Conservation (phyloP, 2,329 filamentous ascomycete species). For the Ceratocystis albifundus region DNA sequence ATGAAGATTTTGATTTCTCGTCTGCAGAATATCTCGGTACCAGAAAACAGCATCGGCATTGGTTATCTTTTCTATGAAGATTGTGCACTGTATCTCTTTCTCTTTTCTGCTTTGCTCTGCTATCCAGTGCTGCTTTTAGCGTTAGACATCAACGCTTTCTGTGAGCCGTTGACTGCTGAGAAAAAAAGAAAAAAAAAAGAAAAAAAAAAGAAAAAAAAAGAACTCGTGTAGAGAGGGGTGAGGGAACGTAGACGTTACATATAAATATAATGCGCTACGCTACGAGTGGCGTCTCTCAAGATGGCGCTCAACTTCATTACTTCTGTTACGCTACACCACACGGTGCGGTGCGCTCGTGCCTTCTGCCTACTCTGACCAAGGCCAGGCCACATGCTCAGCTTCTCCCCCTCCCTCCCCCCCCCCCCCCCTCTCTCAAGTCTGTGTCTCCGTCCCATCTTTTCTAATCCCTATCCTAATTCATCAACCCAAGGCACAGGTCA, state of each 20-base stretch:
- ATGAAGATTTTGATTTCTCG: neutral
- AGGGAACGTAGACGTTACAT: neutral
- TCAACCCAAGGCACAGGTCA: neutral
- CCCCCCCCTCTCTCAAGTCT: neutral
- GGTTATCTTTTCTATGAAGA: neutral
- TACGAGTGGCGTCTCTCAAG: neutral
- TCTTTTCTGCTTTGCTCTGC: neutral
- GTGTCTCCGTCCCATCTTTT: conserved; percentile 5
- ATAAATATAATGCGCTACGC: neutral
- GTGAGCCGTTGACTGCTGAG: neutral
- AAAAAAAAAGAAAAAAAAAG: too few relatives aligned
- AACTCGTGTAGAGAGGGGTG: neutral
- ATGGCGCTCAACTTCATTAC: neutral
- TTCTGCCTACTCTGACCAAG: neutral
- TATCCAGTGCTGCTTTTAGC: neutral
- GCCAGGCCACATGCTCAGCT: neutral
- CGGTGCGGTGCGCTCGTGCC: neutral
- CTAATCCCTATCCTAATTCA: neutral
- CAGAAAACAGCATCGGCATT: conserved; percentile 4
- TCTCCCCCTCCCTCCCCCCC: neutral
- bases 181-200: too few relatives aligned
- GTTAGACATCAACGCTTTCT: neutral
- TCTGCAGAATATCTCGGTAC: neutral
- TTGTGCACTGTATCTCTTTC: neutral
- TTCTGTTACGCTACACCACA: too few relatives aligned